Evolutionary conservation across 2,329 filamentous ascomycete genomes (phyloP).

Genomic region (Dactylellina cionopaga): DNA sequence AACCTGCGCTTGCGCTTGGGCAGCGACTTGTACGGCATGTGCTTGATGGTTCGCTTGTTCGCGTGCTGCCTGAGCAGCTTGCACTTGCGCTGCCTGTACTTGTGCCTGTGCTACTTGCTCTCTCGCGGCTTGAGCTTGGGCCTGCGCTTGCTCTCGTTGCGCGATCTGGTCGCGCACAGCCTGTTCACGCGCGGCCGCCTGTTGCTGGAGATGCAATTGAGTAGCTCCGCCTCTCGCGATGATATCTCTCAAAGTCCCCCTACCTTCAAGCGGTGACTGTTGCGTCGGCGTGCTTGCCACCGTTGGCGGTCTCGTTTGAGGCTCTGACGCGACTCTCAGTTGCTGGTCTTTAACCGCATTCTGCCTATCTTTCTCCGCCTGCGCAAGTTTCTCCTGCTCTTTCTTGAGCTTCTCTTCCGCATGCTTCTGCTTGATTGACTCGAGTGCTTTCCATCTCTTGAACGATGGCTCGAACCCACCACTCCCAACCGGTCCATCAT

Average conservation of each 20-base stretch:
- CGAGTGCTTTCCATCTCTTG: slow-evolving; percentile 89
- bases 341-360: slow-evolving; percentile 52
- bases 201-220: slow-evolving; percentile 64
- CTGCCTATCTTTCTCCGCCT: slow-evolving; percentile 56
- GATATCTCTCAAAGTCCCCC: slow-evolving; percentile 60
- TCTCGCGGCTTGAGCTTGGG: slow-evolving; percentile 41
- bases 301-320: slow-evolving; percentile 64
- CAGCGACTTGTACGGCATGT: slow-evolving; percentile 29
- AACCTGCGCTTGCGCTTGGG: slow-evolving; percentile 21
- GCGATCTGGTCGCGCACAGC: slow-evolving; percentile 64
- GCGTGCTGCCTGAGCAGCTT: slow-evolving; percentile 25
- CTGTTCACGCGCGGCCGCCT: slow-evolving; percentile 63
- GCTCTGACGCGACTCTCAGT: slow-evolving; percentile 23
- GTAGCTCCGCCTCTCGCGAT: slow-evolving; percentile 44
- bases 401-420: slow-evolving; percentile 72
- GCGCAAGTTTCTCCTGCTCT: slow-evolving; percentile 66
- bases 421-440: slow-evolving; percentile 81
- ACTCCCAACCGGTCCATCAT: slow-evolving; percentile 76
- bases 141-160: slow-evolving; percentile 64
- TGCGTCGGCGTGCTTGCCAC: slow-evolving; percentile 60
- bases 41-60: slow-evolving; percentile 46
- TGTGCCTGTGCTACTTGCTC: slow-evolving; percentile 37
- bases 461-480: slow-evolving; percentile 86
- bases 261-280: slow-evolving; percentile 63
- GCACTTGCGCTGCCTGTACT: slow-evolving; percentile 35